phyloP scores from a whole-genome alignment of 1,284 basidiomycete genomes.

The Apiotrichum laibachii region DNA sequence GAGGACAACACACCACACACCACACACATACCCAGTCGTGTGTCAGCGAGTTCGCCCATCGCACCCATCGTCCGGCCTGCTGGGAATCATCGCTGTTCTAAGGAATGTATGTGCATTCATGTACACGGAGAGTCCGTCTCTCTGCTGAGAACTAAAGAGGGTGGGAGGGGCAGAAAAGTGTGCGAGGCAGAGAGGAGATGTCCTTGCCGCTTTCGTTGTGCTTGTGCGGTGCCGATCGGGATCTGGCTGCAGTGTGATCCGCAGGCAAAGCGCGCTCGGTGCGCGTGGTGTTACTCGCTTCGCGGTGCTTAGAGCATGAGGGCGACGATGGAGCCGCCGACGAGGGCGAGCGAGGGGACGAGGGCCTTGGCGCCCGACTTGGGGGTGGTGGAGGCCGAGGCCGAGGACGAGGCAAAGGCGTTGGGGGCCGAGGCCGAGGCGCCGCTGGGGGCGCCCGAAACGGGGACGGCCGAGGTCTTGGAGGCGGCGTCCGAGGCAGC shows the following conservation, averaged over 20 bases:
- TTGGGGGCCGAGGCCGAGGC: background rate
- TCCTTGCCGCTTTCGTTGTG: too few relatives aligned
- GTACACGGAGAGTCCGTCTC: background rate
- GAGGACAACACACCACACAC: too few relatives aligned
- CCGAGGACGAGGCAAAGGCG: background rate
- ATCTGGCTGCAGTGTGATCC: background rate
- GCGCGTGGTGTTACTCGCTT: too few relatives aligned
- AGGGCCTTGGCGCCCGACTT: conserved; percentile 8
- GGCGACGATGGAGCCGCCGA: conserved; percentile 13
- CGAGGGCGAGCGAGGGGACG: conserved; percentile 20
- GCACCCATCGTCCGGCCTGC: too few relatives aligned
- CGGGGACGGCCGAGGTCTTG: conserved; percentile 4
- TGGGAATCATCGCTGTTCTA: too few relatives aligned
- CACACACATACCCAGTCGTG: too few relatives aligned
- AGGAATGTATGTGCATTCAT: too few relatives aligned
- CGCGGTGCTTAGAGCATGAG: conserved; percentile 13
- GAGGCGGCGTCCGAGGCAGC: conserved; percentile 2
- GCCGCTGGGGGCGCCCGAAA: background rate
- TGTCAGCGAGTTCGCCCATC: too few relatives aligned
- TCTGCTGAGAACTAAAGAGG: background rate
- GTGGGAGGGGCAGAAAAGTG: background rate
- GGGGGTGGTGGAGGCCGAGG: background rate
- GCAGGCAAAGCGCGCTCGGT: background rate
- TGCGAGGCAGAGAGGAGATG: too few relatives aligned
- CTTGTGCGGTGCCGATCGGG: too few relatives aligned